Base-by-base conservation (phyloP, 2,329 filamentous ascomycete genomes). In the Exophiala aquamarina region DNA sequence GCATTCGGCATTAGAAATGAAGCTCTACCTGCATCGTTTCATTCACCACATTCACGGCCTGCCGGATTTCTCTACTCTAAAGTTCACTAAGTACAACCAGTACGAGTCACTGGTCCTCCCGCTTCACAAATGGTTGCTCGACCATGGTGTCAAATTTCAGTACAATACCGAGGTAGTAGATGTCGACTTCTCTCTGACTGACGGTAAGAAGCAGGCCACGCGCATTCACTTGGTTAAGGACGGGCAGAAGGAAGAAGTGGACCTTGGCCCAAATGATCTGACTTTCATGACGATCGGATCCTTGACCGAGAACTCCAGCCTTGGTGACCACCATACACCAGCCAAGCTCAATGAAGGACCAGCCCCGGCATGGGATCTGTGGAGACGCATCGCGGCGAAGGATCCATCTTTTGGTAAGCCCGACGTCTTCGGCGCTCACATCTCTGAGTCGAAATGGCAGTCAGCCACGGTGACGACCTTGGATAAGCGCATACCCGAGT, bases 331-430 rank as follows among this genome's bases (percentile, higher is more conserved):
- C 68, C 41, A 61, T 60, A 19, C 57, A 63, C 1, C 56, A 58
- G 3, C 56, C 64, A 21, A 46, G 57, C 37, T 47, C 56, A 19
- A 54, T 66, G 55, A 63, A 8, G 61, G 65, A 11, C 62, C 65
- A 0, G 67, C 69, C 37, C 67, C 67, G 15, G 66, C 67, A 10
- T 73, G 70, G 70, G 59, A 64, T 3, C 58, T 73, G 3, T 74
- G 70, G 70, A 53, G 63, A 2, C 62, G 66, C n/a, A 58, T 72
- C 8, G 62, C 65, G 1, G 64, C 63, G 9, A 67, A 67, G 45
- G 54, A 63, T 44, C 44, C 61, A 8, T 59, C 61, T 1, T 67
- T 71, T 47, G 68, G 69, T 20, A 65, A 67, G 37, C 67, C 71
- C 0, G 64, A 68, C 23, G 70, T 67, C 36, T 74, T 74, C 54